Percentiles rank a stretch among this genome's conserved stretches.
Evolutionary conservation across 805 yeast genomes (phyloP).

Genomic region (Candida boleticola): DNA sequence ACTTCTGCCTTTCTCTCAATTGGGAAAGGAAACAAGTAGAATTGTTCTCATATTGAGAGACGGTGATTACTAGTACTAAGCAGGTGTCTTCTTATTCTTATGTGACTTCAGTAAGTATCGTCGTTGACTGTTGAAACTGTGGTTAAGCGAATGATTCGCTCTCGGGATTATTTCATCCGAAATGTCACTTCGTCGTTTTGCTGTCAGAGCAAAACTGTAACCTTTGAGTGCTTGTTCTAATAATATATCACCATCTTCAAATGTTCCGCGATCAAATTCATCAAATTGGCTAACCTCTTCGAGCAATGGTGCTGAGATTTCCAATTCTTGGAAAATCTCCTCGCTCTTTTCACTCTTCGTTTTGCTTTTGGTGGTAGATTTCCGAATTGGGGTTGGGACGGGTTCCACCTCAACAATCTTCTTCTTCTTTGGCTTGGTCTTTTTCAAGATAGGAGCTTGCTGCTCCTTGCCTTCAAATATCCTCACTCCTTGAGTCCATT

Average conservation of each 20-base stretch:
- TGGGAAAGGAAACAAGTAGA: background rate
- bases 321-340: background rate
- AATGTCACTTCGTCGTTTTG: slow-evolving; percentile 5
- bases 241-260: slow-evolving; percentile 10
- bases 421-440: background rate
- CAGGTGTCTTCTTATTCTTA: background rate
- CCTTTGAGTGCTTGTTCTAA: slow-evolving; percentile 4
- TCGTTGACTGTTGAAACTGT: background rate
- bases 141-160: background rate
- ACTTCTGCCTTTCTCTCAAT: too few species aligned
- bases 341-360: background rate
- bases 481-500: background rate
- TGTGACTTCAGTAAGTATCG: background rate
- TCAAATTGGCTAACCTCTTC: slow-evolving; percentile 3
- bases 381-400: too few species aligned
- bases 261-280: slow-evolving; percentile 9
- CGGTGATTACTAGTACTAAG: too few species aligned
- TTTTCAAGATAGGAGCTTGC: background rate
- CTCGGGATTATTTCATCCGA: background rate
- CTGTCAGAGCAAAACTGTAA: slow-evolving; percentile 2
- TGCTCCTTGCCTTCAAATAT: slow-evolving; percentile 2
- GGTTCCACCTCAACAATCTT: background rate
- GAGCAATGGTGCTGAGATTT: background rate
- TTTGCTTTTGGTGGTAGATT: background rate
- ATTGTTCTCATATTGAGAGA: background rate